phyloP scores from a whole-genome alignment of 331 rosid genomes.

The Rhamnella rubrinervis region DNA sequence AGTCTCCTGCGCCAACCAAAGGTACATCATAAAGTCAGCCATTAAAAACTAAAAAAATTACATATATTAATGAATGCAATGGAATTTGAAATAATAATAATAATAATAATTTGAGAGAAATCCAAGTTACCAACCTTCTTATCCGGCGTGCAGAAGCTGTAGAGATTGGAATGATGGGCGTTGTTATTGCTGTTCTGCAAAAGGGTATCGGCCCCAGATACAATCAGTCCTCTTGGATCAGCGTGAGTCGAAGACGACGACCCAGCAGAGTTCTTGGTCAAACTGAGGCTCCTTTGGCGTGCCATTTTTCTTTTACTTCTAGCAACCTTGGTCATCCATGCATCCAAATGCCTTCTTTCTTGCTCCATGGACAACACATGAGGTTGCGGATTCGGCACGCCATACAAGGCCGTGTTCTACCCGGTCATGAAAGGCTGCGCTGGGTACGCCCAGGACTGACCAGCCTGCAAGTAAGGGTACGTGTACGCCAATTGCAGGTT shows the following conservation, averaged over 20 bases:
- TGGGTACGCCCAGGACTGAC: background rate
- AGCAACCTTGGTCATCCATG: conserved; percentile 35
- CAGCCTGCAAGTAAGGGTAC: background rate
- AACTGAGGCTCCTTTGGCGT: conserved; percentile 38
- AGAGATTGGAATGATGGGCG: background rate
- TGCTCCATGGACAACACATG: conserved; percentile 10
- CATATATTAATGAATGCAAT: background rate
- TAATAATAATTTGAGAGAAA: conserved; percentile 8
- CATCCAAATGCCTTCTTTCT: conserved; percentile 10
- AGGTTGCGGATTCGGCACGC: background rate
- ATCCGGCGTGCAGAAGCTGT: conserved; percentile 37
- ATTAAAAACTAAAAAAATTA: background rate
- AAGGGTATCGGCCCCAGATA: background rate
- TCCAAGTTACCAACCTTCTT: conserved; percentile 44
- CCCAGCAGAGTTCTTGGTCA: background rate
- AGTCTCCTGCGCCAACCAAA: conserved; percentile 27
- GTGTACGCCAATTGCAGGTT: background rate
- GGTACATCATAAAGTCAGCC: background rate
- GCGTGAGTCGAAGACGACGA: conserved; percentile 7
- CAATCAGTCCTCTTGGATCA: background rate
- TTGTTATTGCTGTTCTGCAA: background rate
- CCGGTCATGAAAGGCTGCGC: background rate
- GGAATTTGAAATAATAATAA: background rate
- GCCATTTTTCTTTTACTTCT: conserved; percentile 41
- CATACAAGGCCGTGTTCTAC: background rate